These are phyloP conservation scores for Lactarius akahatsu DNA, from an alignment of 768 basidiomycete genomes.

Conservation along the genomic window DNA sequence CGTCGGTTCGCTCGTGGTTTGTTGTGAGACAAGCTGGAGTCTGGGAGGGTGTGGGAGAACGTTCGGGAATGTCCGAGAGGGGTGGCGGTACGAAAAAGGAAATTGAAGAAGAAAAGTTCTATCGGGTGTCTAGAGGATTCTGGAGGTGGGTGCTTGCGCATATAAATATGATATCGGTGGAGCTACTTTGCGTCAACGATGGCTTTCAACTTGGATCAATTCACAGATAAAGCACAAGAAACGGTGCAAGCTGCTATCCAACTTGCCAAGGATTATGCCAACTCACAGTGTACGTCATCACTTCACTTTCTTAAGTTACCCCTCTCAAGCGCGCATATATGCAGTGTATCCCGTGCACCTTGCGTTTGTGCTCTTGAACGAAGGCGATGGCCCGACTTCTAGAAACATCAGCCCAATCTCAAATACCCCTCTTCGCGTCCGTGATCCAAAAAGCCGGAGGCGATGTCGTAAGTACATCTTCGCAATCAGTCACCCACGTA, in stretches of 20 bases:
- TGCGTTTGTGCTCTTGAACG: constrained; percentile 77
- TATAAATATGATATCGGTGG: constrained; percentile 16
- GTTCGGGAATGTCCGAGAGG: neutral
- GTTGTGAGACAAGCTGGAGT: neutral
- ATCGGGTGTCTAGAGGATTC: constrained; percentile 17
- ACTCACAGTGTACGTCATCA: constrained; percentile 65
- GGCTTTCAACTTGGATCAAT: constrained; percentile 57
- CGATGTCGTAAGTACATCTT: constrained; percentile 59
- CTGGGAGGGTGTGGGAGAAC: constrained; percentile 7
- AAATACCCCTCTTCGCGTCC: constrained; percentile 67
- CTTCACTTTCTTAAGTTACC: neutral
- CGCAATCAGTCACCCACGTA: neutral
- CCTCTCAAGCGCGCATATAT: neutral
- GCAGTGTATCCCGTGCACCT: constrained; percentile 83
- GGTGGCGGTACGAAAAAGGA: constrained; percentile 4
- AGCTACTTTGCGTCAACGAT: constrained; percentile 37
- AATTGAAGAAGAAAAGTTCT: neutral
- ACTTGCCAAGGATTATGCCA: constrained; percentile 79
- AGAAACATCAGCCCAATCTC: constrained; percentile 35
- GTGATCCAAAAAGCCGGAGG: constrained; percentile 83
- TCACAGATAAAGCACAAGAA: constrained; percentile 82
- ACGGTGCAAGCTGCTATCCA: constrained; percentile 70
- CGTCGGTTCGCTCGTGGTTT: neutral
- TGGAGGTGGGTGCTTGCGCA: neutral
- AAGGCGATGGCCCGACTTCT: constrained; percentile 44